Evolutionary conservation across 305 asterid genomes (phyloP).

Genomic region (Fraxinus dipetala): DNA sequence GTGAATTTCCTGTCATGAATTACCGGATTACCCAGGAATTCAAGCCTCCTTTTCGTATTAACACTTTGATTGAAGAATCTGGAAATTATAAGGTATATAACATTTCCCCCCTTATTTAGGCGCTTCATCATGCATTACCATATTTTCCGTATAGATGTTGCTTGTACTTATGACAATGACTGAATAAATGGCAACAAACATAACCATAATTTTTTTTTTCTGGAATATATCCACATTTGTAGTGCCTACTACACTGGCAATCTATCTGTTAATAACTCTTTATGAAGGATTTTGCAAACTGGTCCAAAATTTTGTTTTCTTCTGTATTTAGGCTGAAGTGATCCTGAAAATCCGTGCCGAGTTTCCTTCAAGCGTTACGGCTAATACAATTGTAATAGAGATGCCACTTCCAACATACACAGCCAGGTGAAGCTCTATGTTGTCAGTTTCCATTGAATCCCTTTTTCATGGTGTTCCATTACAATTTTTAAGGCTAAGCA

Average conservation of each 20-base stretch:
- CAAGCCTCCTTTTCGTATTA: constrained; percentile 92
- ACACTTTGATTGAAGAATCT: constrained; percentile 92
- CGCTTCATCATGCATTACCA: neutral
- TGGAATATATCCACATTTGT: constrained; percentile 13
- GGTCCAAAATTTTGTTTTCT: constrained; percentile 19
- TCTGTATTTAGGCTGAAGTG: constrained; percentile 77
- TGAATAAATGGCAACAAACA: constrained; percentile 12
- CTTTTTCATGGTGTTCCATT: neutral
- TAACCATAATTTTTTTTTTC: constrained; percentile 14
- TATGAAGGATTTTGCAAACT: constrained; percentile 20
- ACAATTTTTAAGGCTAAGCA: neutral
- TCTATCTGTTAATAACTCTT: neutral
- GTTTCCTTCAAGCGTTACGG: constrained; percentile 79
- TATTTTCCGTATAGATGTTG: neutral
- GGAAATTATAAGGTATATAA: constrained; percentile 71
- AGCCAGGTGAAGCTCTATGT: constrained; percentile 52
- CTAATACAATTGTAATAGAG: constrained; percentile 80
- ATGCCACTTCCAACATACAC: constrained; percentile 95
- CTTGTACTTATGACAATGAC: neutral
- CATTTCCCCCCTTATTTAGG: neutral
- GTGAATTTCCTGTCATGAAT: constrained; percentile 99
- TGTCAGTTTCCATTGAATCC: neutral
- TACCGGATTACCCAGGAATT: constrained; percentile 99
- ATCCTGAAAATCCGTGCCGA: constrained; percentile 90
- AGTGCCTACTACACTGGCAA: constrained; percentile 11